A percentile compares a stretch with the other conserved stretches of the same genome.
Conservation (phyloP, 176 grass and related monocot species). For the Ananas comosus region DNA sequence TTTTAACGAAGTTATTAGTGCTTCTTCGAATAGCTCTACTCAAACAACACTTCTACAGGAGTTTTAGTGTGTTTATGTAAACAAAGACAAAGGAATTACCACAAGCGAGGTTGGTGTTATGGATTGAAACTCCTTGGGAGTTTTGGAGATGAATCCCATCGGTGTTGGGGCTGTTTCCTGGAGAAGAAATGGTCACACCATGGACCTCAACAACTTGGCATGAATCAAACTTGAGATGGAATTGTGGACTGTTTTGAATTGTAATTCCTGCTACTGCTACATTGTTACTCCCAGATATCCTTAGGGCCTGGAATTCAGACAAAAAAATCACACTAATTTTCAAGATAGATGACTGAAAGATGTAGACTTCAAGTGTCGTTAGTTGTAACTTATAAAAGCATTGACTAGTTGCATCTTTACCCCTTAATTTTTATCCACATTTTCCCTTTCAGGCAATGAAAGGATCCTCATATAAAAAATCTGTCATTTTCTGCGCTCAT, state of each 20-base stretch:
- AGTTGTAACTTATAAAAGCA: not conserved
- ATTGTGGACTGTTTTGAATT: conserved; percentile 42
- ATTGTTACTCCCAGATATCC: conserved; percentile 39
- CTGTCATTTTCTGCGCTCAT: no score
- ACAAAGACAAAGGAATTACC: conserved; percentile 22
- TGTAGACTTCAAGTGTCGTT: not conserved
- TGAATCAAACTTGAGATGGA: conserved; percentile 56
- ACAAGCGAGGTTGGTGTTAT: conserved; percentile 29
- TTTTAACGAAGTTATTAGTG: no score
- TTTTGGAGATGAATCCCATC: conserved; percentile 59
- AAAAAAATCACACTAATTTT: no score
- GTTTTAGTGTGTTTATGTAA: not conserved
- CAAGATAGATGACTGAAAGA: not conserved
- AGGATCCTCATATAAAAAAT: no score
- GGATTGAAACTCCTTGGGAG: conserved; percentile 41
- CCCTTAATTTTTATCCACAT: not conserved
- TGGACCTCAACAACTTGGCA: conserved; percentile 37
- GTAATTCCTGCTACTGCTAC: conserved; percentile 55
- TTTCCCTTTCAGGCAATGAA: not conserved
- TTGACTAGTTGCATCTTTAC: not conserved
- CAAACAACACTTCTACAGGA: no score
- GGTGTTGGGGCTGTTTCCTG: conserved; percentile 59
- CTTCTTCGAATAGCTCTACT: no score
- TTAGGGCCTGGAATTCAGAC: conserved; percentile 30
- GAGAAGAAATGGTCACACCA: conserved; percentile 44